phyloP scores from a whole-genome alignment of 176 grass and related monocot species.

The Stipa capillata region DNA sequence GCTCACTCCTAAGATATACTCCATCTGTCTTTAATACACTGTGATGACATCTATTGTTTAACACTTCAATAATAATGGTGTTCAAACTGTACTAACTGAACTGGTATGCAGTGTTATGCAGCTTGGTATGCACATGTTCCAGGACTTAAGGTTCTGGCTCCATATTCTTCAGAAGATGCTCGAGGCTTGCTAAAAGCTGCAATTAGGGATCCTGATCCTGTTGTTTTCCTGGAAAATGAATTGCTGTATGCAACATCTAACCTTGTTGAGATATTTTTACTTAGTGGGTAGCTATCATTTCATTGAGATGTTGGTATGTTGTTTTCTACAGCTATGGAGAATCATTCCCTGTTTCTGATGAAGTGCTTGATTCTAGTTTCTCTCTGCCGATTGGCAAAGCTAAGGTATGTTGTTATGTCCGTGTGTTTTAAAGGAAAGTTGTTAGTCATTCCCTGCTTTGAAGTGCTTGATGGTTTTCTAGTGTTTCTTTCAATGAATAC shows the following conservation, averaged over 20 bases:
- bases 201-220: slow-evolving; percentile 91
- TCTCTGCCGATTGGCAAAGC: slow-evolving; percentile 90
- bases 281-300: neutral
- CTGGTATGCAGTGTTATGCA: slow-evolving; percentile 75
- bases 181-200: slow-evolving; percentile 94
- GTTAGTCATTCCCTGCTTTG: neutral
- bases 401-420: slow-evolving; percentile 48
- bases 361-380: slow-evolving; percentile 97
- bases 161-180: slow-evolving; percentile 93
- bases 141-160: slow-evolving; percentile 78
- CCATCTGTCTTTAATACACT: neutral
- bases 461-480: neutral
- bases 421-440: neutral
- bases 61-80: neutral
- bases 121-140: slow-evolving; percentile 96
- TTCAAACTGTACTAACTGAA: slow-evolving; percentile 11
- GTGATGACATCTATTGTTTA: neutral
- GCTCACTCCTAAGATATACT: neutral
- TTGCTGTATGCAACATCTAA: slow-evolving; percentile 55
- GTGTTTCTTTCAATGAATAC: neutral
- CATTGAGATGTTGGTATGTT: slow-evolving; percentile 8
- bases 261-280: slow-evolving; percentile 7
- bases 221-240: slow-evolving; percentile 98
- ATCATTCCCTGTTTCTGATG: slow-evolving; percentile 84
- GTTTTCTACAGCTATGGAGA: slow-evolving; percentile 73